These are phyloP conservation scores for Ascochyta koolunga DNA, from an alignment of 2,329 filamentous ascomycete genomes.

Conservation along the genomic window DNA sequence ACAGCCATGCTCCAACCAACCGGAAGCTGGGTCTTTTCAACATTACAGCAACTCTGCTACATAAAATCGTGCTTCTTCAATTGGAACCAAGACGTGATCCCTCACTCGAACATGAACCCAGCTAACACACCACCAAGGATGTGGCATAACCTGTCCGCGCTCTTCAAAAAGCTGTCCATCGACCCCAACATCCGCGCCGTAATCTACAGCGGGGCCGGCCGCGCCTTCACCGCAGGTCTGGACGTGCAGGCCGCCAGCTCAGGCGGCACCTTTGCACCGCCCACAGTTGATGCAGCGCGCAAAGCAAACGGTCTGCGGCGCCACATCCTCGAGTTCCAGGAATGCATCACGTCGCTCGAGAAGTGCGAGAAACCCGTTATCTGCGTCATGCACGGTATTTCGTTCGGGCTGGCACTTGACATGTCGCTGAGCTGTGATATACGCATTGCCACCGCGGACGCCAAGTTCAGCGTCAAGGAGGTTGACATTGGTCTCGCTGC, in stretches of 20 bases:
- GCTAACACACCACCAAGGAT: slow-evolving; percentile 58
- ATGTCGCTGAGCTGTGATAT: slow-evolving; percentile 73
- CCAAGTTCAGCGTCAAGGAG: slow-evolving; percentile 75
- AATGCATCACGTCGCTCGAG: slow-evolving; percentile 76
- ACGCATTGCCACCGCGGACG: slow-evolving; percentile 65
- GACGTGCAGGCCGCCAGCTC: slow-evolving; percentile 75
- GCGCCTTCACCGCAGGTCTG: slow-evolving; percentile 84
- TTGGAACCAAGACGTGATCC: not conserved
- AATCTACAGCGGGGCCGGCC: slow-evolving; percentile 79
- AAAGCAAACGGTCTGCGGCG: slow-evolving; percentile 60
- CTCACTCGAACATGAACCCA: not conserved
- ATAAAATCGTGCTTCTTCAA: not conserved
- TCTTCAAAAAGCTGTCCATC: slow-evolving; percentile 75
- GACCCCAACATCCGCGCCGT: slow-evolving; percentile 77
- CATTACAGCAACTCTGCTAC: not conserved
- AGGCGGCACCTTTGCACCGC: slow-evolving; percentile 52
- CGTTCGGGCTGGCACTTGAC: slow-evolving; percentile 49
- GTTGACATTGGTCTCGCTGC: slow-evolving; percentile 82
- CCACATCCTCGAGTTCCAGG: slow-evolving; percentile 80
- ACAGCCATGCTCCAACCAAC: not conserved
- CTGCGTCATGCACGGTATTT: slow-evolving; percentile 43
- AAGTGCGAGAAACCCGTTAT: slow-evolving; percentile 77
- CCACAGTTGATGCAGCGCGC: slow-evolving; percentile 65
- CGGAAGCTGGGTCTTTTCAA: not conserved
- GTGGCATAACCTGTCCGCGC: slow-evolving; percentile 78